Evolutionary conservation across 2,329 filamentous ascomycete species (phyloP).

Genomic region (Xylariaceae sp.): DNA sequence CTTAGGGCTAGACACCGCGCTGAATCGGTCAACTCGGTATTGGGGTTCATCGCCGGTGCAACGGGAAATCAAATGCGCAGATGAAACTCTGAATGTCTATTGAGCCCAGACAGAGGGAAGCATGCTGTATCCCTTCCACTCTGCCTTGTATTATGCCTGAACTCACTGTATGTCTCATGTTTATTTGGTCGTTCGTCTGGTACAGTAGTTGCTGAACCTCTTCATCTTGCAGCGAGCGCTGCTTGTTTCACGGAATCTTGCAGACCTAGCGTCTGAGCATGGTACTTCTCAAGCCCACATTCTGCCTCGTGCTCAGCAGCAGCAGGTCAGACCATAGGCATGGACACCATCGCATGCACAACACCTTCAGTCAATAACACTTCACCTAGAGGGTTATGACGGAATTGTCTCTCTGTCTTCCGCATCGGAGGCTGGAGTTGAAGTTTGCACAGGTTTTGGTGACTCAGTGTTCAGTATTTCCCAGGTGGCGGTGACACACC

Average conservation of each 20-base stretch:
- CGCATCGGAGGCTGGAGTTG: conserved; percentile 11
- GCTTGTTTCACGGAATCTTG: conserved; percentile 24
- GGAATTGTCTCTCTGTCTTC: conserved; percentile 1
- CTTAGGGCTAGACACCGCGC: too few species aligned
- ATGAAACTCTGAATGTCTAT: too few species aligned
- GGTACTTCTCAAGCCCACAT: conserved; percentile 23
- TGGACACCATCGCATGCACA: conserved; percentile 4
- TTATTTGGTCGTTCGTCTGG: not conserved
- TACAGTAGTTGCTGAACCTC: conserved; percentile 6
- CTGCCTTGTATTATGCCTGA: too few species aligned
- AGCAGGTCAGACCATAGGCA: conserved; percentile 18
- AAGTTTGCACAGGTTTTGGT: conserved; percentile 14
- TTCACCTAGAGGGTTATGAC: not conserved
- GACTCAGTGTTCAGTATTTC: conserved; percentile 19
- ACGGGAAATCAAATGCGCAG: too few species aligned
- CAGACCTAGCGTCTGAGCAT: conserved; percentile 25
- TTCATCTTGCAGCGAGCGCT: conserved; percentile 18
- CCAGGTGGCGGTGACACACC: conserved; percentile 26
- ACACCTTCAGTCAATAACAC: conserved; percentile 5
- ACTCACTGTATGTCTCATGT: conserved; percentile 10
- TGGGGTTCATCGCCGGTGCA: too few species aligned
- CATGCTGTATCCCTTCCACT: too few species aligned
- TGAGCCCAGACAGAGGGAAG: too few species aligned
- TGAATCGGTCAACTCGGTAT: too few species aligned
- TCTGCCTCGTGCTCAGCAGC: conserved; percentile 21